Percentiles rank a stretch among this genome's conserved stretches.
Evolutionary conservation across 2,329 filamentous ascomycete genomes (phyloP).

Genomic region (Calycina marina): DNA sequence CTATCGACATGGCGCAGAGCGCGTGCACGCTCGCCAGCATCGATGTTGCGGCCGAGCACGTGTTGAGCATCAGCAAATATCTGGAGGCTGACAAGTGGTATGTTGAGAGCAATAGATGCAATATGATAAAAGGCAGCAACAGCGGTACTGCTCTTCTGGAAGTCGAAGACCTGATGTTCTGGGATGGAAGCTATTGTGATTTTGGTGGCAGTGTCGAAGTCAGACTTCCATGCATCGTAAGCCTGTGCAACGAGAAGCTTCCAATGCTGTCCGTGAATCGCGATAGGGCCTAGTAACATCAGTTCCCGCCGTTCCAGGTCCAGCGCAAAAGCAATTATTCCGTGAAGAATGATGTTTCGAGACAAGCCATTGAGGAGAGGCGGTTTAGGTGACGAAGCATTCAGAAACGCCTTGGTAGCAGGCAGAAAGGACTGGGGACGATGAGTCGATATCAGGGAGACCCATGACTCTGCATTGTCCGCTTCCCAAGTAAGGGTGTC

Average conservation of each 20-base stretch:
- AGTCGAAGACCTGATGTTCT: constrained; percentile 25
- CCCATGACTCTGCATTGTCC: constrained; percentile 34
- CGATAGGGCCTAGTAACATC: constrained; percentile 36
- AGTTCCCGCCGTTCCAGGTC: constrained; percentile 48
- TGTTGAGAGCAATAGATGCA: constrained; percentile 39
- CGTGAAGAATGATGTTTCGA: constrained; percentile 39
- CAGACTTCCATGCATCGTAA: constrained; percentile 42
- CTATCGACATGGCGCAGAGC: constrained; percentile 35
- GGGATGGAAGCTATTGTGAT: constrained; percentile 23
- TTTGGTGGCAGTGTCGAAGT: constrained; percentile 38
- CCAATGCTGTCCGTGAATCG: too few relatives aligned
- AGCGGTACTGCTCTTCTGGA: constrained; percentile 32
- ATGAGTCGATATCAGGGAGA: constrained; percentile 14
- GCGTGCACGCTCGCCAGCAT: constrained; percentile 32
- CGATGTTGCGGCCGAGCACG: constrained; percentile 41
- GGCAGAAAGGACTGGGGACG: constrained; percentile 30
- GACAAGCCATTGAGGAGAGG: constrained; percentile 35
- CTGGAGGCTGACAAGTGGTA: constrained; percentile 45
- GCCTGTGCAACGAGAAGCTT: constrained; percentile 31
- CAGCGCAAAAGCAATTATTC: constrained; percentile 47
- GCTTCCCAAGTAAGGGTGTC: constrained; percentile 42
- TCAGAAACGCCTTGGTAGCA: constrained; percentile 41
- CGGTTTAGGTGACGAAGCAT: constrained; percentile 25
- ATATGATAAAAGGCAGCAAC: constrained; percentile 43
- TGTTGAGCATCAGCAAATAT: constrained; percentile 45